Evolutionary conservation across 306 rosid genomes (phyloP).

Genomic region (Betula pendula): DNA sequence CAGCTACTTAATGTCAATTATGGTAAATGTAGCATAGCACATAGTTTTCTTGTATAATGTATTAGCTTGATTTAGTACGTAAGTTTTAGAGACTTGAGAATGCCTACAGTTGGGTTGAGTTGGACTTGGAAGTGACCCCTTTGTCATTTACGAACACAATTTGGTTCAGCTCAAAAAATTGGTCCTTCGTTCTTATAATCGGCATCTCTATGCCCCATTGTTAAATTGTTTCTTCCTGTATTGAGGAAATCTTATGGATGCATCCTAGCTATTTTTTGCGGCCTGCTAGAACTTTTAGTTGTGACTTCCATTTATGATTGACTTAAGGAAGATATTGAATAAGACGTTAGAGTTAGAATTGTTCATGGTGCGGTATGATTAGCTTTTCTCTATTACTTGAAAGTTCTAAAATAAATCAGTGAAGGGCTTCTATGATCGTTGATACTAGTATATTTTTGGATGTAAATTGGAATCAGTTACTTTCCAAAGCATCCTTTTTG

Average conservation of each 20-base stretch:
- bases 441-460: background rate
- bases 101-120: background rate
- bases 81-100: background rate
- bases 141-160: background rate
- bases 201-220: background rate
- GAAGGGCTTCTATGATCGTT: background rate
- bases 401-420: background rate
- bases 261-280: background rate
- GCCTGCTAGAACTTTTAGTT: background rate
- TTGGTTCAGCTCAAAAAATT: background rate
- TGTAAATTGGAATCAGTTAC: conserved; percentile 11
- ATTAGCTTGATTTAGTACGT: background rate
- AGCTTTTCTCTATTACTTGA: background rate
- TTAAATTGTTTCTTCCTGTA: background rate
- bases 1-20: background rate
- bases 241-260: background rate
- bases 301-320: background rate
- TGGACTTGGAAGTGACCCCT: background rate
- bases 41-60: background rate
- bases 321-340: background rate
- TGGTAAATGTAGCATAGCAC: background rate
- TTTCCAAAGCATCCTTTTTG: background rate
- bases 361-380: background rate
- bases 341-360: background rate
- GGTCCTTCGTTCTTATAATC: background rate